Conservation (phyloP, 305 asterid species). For the Euphrasia arctica region DNA sequence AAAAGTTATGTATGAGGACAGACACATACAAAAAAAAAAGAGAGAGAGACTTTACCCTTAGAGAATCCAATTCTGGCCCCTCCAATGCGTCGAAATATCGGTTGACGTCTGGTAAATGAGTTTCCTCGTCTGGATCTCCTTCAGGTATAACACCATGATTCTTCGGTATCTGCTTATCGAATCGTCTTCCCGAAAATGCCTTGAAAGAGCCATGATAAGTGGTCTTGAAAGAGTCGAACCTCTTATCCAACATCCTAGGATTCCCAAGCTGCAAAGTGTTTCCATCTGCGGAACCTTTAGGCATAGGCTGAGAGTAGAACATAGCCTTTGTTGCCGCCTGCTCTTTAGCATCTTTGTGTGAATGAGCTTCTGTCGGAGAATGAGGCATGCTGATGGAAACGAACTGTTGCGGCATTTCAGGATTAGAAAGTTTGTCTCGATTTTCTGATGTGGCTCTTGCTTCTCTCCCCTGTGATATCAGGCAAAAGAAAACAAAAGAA, state of each 20-base stretch:
- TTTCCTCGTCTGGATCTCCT: slow-evolving; percentile 30
- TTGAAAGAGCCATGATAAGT: slow-evolving; percentile 52
- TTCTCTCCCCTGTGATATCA: slow-evolving; percentile 37
- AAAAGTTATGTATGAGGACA: too few species aligned
- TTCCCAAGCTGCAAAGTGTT: slow-evolving; percentile 28
- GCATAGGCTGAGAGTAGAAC: slow-evolving; percentile 67
- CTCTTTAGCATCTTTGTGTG: slow-evolving; percentile 5
- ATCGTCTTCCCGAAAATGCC: slow-evolving; percentile 65
- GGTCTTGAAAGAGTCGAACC: slow-evolving; percentile 26
- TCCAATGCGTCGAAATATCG: slow-evolving; percentile 82
- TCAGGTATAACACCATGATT: slow-evolving; percentile 46
- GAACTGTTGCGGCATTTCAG: slow-evolving; percentile 29
- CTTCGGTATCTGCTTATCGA: slow-evolving; percentile 70
- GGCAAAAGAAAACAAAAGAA: not conserved
- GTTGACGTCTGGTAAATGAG: slow-evolving; percentile 35
- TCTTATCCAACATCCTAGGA: slow-evolving; percentile 49
- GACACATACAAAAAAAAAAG: not conserved
- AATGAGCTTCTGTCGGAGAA: slow-evolving; percentile 45
- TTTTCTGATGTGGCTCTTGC: slow-evolving; percentile 22
- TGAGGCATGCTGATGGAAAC: slow-evolving; percentile 72
- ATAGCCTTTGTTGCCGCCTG: slow-evolving; percentile 17
- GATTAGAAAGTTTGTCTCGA: slow-evolving; percentile 12
- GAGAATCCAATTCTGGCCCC: slow-evolving; percentile 76
- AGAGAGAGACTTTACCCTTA: slow-evolving; percentile 38
- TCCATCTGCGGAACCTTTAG: slow-evolving; percentile 28